phyloP scores from a whole-genome alignment of 2,329 filamentous ascomycete species.

The Colletotrichum godetiae region DNA sequence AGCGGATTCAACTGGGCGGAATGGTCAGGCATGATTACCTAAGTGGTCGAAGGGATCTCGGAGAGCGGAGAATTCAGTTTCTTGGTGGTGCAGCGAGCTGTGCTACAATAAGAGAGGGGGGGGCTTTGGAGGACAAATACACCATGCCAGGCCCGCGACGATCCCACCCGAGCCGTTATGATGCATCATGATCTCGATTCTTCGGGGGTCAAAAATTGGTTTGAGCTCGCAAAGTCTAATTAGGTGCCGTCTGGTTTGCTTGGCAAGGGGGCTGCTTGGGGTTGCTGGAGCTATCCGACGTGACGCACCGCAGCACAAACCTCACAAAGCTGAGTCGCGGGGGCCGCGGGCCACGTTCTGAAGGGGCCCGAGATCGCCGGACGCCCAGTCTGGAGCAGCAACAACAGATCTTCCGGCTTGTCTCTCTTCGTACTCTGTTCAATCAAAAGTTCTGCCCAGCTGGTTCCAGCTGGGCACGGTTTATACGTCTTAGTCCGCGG shows the following conservation, averaged over 20 bases:
- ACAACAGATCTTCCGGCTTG: neutral
- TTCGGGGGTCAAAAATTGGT: neutral
- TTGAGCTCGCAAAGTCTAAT: constrained; percentile 5
- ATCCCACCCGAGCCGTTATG: neutral
- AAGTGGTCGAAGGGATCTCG: neutral
- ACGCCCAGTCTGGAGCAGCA: neutral
- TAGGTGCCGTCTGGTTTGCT: neutral
- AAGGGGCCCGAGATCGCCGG: neutral
- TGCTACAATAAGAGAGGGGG: neutral
- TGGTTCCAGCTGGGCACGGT: neutral
- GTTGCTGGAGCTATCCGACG: neutral
- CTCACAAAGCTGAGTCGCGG: neutral
- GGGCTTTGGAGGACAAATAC: constrained; percentile 15
- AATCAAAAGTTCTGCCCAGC: neutral
- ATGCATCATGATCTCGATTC: constrained; percentile 4
- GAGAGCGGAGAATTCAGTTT: neutral
- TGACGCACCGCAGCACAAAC: neutral
- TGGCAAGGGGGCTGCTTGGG: neutral
- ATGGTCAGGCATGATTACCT: constrained; percentile 17
- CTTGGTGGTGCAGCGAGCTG: neutral
- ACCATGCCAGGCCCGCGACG: neutral
- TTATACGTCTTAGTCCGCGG: no score
- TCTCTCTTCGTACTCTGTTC: no score
- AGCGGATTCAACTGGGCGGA: constrained; percentile 25
- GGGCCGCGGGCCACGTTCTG: constrained; percentile 8